Conservation (phyloP, 129 eudicot genomes). For the Heracleum sosnowskyi region DNA sequence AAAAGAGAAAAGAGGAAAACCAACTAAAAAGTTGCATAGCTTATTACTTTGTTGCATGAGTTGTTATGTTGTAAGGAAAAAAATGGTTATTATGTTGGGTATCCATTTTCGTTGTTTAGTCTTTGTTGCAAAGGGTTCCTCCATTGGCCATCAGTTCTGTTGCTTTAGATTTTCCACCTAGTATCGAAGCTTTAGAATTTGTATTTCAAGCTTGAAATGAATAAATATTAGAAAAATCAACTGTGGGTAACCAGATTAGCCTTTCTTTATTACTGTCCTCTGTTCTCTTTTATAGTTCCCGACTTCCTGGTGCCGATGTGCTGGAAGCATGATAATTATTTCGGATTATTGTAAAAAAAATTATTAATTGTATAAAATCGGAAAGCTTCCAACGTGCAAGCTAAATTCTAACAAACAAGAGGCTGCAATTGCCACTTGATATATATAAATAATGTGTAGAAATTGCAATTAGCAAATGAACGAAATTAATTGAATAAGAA, state of each 20-base stretch:
- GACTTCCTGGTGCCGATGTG: not conserved
- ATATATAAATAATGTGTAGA: too few species aligned
- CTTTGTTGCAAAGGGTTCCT: not conserved
- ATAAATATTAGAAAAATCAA: not conserved
- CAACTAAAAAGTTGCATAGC: not conserved
- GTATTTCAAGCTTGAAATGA: not conserved
- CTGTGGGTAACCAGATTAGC: not conserved
- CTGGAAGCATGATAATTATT: too few species aligned
- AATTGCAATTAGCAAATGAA: too few species aligned
- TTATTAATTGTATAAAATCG: too few species aligned
- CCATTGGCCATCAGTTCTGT: not conserved
- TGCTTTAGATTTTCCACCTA: slow-evolving; percentile 1
- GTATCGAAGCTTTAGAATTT: not conserved
- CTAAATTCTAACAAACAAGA: too few species aligned
- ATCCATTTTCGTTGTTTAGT: not conserved
- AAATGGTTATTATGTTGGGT: not conserved
- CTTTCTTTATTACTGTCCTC: not conserved
- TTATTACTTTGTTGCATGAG: not conserved
- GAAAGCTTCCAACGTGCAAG: too few species aligned
- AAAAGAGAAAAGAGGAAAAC: not conserved
- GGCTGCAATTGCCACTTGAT: too few species aligned
- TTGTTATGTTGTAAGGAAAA: not conserved
- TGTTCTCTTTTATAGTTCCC: not conserved
- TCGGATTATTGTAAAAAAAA: too few species aligned
- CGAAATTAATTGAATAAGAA: not conserved